These are phyloP conservation scores for Sphaerostilbella broomeana DNA, from an alignment of 2,329 filamentous ascomycete species.

Conservation along the genomic window DNA sequence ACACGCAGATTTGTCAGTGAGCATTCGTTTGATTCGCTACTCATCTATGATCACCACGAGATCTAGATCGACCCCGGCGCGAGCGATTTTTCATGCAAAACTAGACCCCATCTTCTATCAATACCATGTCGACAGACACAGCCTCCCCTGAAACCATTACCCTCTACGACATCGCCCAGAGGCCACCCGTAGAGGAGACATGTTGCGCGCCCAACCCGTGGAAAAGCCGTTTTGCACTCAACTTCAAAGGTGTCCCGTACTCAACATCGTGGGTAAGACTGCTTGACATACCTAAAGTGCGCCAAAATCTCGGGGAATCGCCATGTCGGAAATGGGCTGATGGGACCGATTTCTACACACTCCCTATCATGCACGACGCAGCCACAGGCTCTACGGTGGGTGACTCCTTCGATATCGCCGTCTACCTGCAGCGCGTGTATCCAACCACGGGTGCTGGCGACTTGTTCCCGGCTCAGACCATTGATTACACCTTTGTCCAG, in stretches of 20 bases:
- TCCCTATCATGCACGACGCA: constrained; percentile 49
- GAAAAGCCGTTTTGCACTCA: constrained; percentile 32
- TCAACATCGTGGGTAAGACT: constrained; percentile 43
- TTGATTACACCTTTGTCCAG: constrained; percentile 33
- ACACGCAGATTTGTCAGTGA: too few species aligned
- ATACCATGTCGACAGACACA: too few species aligned
- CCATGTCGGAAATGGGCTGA: constrained; percentile 49
- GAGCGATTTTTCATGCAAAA: too few species aligned
- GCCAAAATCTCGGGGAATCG: constrained; percentile 38
- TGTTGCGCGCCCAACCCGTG: constrained; percentile 27
- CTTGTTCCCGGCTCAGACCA: constrained; percentile 40
- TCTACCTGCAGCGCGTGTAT: constrained; percentile 49
- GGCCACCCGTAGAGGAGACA: constrained; percentile 23
- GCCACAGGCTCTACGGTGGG: constrained; percentile 38
- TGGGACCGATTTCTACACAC: constrained; percentile 52
- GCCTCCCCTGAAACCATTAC: too few species aligned
- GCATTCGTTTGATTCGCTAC: too few species aligned
- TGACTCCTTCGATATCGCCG: constrained; percentile 61
- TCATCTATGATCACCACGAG: too few species aligned
- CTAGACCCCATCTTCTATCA: too few species aligned
- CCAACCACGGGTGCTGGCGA: constrained; percentile 37
- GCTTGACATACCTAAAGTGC: constrained; percentile 44
- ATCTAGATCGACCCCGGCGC: too few species aligned
- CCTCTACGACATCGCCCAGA: constrained; percentile 38
- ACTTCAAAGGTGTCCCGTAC: constrained; percentile 34